A percentile compares a stretch with the other conserved stretches of the same genome.
Evolutionary conservation across 495 filamentous ascomycete species (phyloP).

Genomic region (Penicillium lividum): DNA sequence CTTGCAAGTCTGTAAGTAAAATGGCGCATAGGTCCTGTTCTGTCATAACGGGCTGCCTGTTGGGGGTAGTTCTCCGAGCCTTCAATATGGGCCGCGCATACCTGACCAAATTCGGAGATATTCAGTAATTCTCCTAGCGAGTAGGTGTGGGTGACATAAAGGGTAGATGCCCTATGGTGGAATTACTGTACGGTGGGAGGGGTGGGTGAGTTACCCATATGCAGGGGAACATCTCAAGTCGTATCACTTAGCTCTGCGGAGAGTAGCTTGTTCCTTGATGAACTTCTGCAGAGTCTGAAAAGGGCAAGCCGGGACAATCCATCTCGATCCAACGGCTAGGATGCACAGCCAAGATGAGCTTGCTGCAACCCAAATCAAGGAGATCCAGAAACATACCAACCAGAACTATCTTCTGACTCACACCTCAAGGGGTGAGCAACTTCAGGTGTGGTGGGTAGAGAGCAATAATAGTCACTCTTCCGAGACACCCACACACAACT

Average conservation of each 20-base stretch:
- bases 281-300: slow-evolving; percentile 8
- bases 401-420: slow-evolving; percentile 11
- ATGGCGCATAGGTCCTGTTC: too few species aligned
- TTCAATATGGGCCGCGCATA: too few species aligned
- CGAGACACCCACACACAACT: slow-evolving; percentile 20
- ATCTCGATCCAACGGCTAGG: slow-evolving; percentile 7
- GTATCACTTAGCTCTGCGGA: neutral
- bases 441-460: slow-evolving; percentile 4
- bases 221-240: neutral
- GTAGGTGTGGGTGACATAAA: too few species aligned
- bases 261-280: neutral
- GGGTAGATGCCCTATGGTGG: too few species aligned
- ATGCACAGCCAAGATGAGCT: neutral
- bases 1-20: too few species aligned
- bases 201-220: neutral
- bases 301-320: slow-evolving; percentile 7
- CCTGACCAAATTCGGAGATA: too few species aligned
- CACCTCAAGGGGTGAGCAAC: neutral
- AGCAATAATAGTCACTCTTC: slow-evolving; percentile 13
- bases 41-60: too few species aligned
- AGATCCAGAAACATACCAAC: neutral
- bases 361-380: slow-evolving; percentile 4
- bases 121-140: too few species aligned
- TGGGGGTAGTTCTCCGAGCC: too few species aligned
- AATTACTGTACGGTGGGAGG: too few species aligned